Evolutionary conservation across 495 filamentous ascomycete genomes (phyloP).

Genomic region (Pseudotulostoma volvatum): DNA sequence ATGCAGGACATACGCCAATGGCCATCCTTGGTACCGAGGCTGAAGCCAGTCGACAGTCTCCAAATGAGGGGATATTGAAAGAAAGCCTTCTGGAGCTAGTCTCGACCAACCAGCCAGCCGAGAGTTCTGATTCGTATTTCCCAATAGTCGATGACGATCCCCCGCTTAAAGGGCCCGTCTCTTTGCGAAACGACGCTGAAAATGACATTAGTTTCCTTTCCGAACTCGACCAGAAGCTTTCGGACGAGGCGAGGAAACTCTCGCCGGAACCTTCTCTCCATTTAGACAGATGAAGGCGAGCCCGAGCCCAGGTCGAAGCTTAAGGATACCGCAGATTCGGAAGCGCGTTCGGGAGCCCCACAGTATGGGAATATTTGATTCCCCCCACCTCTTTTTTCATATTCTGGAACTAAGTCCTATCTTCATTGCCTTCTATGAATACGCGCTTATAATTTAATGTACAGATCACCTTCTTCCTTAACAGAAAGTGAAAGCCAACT

Average conservation of each 20-base stretch:
- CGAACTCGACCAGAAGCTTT: constrained; percentile 28
- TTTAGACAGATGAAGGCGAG: too few species aligned
- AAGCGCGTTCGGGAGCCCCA: too few species aligned
- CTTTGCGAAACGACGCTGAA: constrained; percentile 26
- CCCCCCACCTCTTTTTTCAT: too few species aligned
- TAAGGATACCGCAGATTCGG: too few species aligned
- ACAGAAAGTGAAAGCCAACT: too few species aligned
- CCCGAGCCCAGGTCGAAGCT: too few species aligned
- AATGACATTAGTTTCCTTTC: constrained; percentile 26
- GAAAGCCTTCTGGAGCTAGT: constrained; percentile 21
- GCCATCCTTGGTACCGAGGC: constrained; percentile 23
- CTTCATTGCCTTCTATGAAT: too few species aligned
- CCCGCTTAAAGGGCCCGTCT: constrained; percentile 28
- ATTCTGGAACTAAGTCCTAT: too few species aligned
- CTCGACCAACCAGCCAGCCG: constrained; percentile 20
- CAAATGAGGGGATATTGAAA: constrained; percentile 6
- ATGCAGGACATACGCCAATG: constrained; percentile 35
- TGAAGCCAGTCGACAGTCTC: constrained; percentile 15
- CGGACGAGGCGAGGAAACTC: constrained; percentile 21
- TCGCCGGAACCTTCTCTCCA: constrained; percentile 10
- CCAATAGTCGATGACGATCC: constrained; percentile 25
- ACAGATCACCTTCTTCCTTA: too few species aligned
- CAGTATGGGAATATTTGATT: too few species aligned
- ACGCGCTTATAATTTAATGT: too few species aligned
- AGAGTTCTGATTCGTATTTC: constrained; percentile 29